Base-by-base conservation (phyloP, 2,329 filamentous ascomycete species). In the Triangularia setosa region DNA sequence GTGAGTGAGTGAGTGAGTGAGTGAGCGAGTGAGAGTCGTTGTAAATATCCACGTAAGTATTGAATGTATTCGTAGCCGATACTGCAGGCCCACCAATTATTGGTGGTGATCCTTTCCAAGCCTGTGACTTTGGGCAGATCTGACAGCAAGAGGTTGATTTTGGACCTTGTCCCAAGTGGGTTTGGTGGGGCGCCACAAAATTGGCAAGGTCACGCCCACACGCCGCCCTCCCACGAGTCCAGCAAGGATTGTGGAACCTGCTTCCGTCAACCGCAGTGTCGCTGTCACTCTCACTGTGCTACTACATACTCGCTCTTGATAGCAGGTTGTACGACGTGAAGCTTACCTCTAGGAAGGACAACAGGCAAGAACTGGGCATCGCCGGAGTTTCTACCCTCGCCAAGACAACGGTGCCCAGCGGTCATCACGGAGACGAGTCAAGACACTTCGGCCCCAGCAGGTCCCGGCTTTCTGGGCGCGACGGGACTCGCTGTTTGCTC, bases 381-480 rank as follows among this genome's bases (percentile, higher is more conserved):
- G 18, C 11, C 35, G 57, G 33, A 25, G 35, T 59, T 35, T 33
- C 23, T 23, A 25, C 16, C 16, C 24, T 21, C 52, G 23, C 23
- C 40, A 48, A 48, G n/a, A 48, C 6, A 33, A n/a, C 30, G 30
- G 30, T 14, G 30, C 30, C 4, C 40, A 21, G 40, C 40, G 40
- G 40, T 58, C 56, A 35, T 23, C 28, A 44, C 27, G 23, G 35
- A 33, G 57, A 40, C 33, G 57, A 59, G 57, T 27, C 57, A 59
- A 60, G 18, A 33, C 25, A 35, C 14, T 30, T 28, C 24, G 28
- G 23, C 24, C 11, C 40, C 63, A 33, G 35, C 16, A n/a, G 14
- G 63, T 59, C 35, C 65, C 54, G 28, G 44, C 55, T 60, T 23
- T 27, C 60, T 53, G 61, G 55, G 14, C 25, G n/a, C 25, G 44